Evolutionary conservation across 225 moss, liverwort and hornwort genomes (phyloP).

Genomic region (Pleurozium schreberi): DNA sequence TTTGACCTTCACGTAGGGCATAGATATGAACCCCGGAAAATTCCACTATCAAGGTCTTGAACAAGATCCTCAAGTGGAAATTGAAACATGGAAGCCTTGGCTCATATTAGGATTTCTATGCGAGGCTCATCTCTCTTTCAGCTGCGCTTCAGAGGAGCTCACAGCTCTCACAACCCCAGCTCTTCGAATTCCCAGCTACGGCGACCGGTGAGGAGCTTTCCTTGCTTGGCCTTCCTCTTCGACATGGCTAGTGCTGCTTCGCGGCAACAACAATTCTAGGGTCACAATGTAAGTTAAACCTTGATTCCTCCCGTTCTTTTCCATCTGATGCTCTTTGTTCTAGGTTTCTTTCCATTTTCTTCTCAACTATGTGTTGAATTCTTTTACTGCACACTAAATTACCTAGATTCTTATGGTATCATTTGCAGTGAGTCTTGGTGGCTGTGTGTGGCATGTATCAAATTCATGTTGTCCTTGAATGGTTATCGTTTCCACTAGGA

Average conservation of each 20-base stretch:
- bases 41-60: background rate
- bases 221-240: background rate
- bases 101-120: background rate
- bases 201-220: background rate
- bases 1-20: background rate
- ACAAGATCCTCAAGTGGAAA: background rate
- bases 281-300: conserved; percentile 17
- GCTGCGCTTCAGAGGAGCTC: background rate
- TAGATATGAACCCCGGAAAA: too few relatives aligned
- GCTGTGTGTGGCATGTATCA: background rate
- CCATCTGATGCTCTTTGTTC: background rate
- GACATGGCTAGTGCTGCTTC: background rate
- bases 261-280: conserved; percentile 26
- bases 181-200: background rate
- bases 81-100: background rate
- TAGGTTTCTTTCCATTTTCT: background rate
- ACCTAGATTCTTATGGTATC: background rate
- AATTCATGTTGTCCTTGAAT: background rate
- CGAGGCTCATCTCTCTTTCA: background rate
- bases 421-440: background rate
- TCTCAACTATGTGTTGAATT: background rate
- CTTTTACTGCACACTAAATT: background rate
- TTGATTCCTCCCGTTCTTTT: background rate
- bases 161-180: background rate
- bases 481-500: too few relatives aligned